Conservation (phyloP, 2,329 filamentous ascomycete species). For the Cryphonectria naterciae region DNA sequence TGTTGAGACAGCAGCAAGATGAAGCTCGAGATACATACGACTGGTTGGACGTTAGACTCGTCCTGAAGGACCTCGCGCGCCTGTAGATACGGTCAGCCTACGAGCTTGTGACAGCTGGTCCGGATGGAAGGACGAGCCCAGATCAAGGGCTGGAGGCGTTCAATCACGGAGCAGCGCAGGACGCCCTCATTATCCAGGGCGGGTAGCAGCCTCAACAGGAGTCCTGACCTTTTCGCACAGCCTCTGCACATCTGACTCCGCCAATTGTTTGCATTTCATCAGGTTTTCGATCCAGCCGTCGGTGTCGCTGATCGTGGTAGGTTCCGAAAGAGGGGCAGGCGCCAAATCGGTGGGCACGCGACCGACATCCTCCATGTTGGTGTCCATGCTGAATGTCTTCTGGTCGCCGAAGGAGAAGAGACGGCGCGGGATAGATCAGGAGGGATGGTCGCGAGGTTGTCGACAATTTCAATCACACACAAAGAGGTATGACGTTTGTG, state of each 20-base stretch:
- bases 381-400: slow-evolving; percentile 70
- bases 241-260: slow-evolving; percentile 91
- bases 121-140: slow-evolving; percentile 11
- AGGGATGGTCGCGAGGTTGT: slow-evolving; percentile 27
- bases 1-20: neutral
- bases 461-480: slow-evolving; percentile 24
- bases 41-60: slow-evolving; percentile 98
- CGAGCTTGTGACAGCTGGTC: slow-evolving; percentile 20
- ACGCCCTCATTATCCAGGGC: neutral
- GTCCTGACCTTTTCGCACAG: slow-evolving; percentile 90
- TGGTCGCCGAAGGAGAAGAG: slow-evolving; percentile 10
- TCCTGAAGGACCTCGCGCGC: slow-evolving; percentile 95
- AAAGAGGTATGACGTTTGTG: slow-evolving; percentile 28
- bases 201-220: neutral
- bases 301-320: slow-evolving; percentile 86
- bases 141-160: slow-evolving; percentile 2
- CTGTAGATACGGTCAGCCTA: slow-evolving; percentile 53
- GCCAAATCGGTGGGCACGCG: slow-evolving; percentile 81
- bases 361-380: slow-evolving; percentile 98
- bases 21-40: slow-evolving; percentile 64
- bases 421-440: slow-evolving; percentile 20
- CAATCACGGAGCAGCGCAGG: neutral
- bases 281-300: slow-evolving; percentile 99
- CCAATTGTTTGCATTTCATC: slow-evolving; percentile 98
- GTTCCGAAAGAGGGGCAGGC: slow-evolving; percentile 70